Evolutionary conservation across 139 green algal genomes (phyloP).

Genomic region (Prasinococcaceae sp.): DNA sequence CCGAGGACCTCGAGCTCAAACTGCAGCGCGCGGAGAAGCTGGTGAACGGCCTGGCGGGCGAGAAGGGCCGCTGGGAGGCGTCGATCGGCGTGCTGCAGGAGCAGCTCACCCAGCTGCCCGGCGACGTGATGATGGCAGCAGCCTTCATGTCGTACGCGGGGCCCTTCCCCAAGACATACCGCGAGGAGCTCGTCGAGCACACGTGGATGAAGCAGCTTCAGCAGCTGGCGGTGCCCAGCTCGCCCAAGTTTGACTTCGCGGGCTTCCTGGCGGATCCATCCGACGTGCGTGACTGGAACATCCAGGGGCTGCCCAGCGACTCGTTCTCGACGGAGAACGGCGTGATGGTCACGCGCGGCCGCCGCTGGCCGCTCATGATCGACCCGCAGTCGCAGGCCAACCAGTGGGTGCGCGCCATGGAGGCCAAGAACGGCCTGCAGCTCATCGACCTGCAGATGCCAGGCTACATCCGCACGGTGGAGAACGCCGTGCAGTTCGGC

Average conservation of each 20-base stretch:
- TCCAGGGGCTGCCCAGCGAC: constrained; percentile 52
- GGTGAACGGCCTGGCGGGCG: constrained; percentile 38
- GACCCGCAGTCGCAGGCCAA: constrained; percentile 61
- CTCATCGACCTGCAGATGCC: constrained; percentile 52
- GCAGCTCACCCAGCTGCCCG: constrained; percentile 37
- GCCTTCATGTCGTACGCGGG: constrained; percentile 61
- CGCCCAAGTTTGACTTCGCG: constrained; percentile 47
- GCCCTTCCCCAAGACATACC: constrained; percentile 63
- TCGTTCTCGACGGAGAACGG: constrained; percentile 64
- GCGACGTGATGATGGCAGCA: constrained; percentile 49
- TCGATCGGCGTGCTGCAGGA: constrained; percentile 41
- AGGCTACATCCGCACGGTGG: constrained; percentile 57
- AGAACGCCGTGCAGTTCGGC: constrained; percentile 66
- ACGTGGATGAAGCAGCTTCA: constrained; percentile 56
- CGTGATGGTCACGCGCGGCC: constrained; percentile 51
- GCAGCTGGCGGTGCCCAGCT: constrained; percentile 42
- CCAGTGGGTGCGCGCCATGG: constrained; percentile 66
- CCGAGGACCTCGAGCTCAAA: constrained; percentile 58
- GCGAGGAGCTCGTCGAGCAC: constrained; percentile 44
- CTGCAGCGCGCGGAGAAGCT: constrained; percentile 61
- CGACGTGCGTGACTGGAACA: constrained; percentile 69
- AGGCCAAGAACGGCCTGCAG: constrained; percentile 39
- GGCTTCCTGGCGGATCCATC: constrained; percentile 55
- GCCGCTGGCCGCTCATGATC: constrained; percentile 63
- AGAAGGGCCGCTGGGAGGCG: constrained; percentile 50